phyloP scores from a whole-genome alignment of 352 stramenopile genomes.

The Globisporangium radiosum region DNA sequence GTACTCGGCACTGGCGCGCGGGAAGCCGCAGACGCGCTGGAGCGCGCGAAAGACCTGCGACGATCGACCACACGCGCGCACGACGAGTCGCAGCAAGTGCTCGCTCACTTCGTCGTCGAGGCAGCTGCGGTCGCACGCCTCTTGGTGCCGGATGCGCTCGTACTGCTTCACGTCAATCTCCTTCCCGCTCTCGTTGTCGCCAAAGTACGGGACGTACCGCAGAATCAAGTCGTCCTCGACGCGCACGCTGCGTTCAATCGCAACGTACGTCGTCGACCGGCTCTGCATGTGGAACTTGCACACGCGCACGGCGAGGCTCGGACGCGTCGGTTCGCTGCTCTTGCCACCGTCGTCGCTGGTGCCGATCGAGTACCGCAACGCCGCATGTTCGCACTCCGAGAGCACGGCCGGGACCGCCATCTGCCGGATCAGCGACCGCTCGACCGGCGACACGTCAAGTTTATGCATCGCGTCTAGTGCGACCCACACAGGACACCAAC shows the following conservation, averaged over 20 bases:
- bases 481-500: neutral
- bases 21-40: conserved; percentile 47
- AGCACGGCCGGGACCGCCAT: conserved; percentile 35
- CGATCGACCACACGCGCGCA: conserved; percentile 42
- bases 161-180: conserved; percentile 73
- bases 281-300: conserved; percentile 44
- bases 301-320: conserved; percentile 27
- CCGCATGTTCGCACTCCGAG: conserved; percentile 14
- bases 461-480: conserved; percentile 1
- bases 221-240: conserved; percentile 88
- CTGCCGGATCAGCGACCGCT: conserved; percentile 30
- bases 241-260: conserved; percentile 61
- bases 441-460: conserved; percentile 10
- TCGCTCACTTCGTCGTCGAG: conserved; percentile 66
- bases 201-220: conserved; percentile 89
- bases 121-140: conserved; percentile 30
- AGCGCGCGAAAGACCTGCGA: conserved; percentile 57
- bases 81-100: conserved; percentile 58
- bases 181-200: conserved; percentile 82
- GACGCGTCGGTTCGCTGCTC: conserved; percentile 13
- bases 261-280: conserved; percentile 57
- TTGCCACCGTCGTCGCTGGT: conserved; percentile 16
- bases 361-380: conserved; percentile 27
- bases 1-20: conserved; percentile 60
- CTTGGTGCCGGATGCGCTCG: conserved; percentile 35